Conservation (phyloP, 2,329 filamentous ascomycete species). For the Colletotrichum sp. region DNA sequence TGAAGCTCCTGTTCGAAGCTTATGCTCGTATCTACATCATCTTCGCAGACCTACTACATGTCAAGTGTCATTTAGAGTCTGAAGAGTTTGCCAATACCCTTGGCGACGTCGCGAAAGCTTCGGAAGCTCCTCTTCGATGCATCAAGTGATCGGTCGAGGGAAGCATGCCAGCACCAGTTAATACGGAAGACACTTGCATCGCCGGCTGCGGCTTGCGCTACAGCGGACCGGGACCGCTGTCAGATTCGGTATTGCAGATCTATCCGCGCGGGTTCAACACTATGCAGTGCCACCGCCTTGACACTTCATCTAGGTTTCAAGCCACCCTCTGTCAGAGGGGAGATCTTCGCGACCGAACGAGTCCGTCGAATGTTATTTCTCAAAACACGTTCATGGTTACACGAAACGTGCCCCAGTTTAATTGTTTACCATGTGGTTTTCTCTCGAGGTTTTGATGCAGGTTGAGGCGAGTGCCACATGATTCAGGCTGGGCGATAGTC, state of each 20-base stretch:
- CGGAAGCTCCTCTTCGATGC: background rate
- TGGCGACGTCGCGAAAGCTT: conserved; percentile 1
- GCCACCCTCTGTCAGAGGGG: background rate
- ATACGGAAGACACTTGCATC: background rate
- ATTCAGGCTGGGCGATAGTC: background rate
- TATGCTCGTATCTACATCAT: background rate
- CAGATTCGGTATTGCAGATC: conserved; percentile 10
- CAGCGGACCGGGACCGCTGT: background rate
- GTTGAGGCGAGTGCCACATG: conserved; percentile 1
- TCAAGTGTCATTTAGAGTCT: background rate
- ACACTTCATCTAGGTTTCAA: conserved; percentile 9
- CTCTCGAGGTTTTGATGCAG: background rate
- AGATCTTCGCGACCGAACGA: background rate
- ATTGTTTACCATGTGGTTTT: background rate
- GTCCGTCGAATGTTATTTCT: background rate
- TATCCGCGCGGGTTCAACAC: background rate
- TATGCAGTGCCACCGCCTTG: conserved; percentile 20
- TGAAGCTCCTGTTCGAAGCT: background rate
- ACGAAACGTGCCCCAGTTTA: background rate
- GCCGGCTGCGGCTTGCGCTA: background rate
- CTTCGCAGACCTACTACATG: background rate
- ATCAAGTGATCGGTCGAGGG: background rate
- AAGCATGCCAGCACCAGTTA: background rate
- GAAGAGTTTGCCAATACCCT: background rate
- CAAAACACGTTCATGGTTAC: background rate